Evolutionary conservation across 2,329 filamentous ascomycete genomes (phyloP).

Genomic region (Phaeosphaeria sp.): DNA sequence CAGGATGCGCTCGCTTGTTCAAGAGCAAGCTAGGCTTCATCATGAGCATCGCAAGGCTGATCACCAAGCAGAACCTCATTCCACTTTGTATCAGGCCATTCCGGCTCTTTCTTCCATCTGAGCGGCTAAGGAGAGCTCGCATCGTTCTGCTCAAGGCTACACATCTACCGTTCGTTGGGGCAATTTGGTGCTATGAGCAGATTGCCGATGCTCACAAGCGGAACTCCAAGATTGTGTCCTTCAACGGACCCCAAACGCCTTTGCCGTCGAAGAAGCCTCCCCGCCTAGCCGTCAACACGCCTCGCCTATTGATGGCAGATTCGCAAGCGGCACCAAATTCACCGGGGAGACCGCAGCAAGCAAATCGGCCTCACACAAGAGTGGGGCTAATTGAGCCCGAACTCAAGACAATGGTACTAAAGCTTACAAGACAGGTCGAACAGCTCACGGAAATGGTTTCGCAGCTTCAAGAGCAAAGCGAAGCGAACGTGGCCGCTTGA

Average conservation of each 20-base stretch:
- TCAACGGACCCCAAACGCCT: slow-evolving; percentile 43
- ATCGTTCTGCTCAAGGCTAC: slow-evolving; percentile 66
- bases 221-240: slow-evolving; percentile 28
- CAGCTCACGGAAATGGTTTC: slow-evolving; percentile 49
- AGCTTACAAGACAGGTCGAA: slow-evolving; percentile 48
- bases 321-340: slow-evolving; percentile 28
- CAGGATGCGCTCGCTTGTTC: not conserved
- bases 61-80: slow-evolving; percentile 67
- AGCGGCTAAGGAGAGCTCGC: slow-evolving; percentile 66
- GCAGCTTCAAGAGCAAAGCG: slow-evolving; percentile 44
- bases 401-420: slow-evolving; percentile 46
- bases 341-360: slow-evolving; percentile 19
- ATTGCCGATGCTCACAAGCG: slow-evolving; percentile 33
- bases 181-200: slow-evolving; percentile 72
- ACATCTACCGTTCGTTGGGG: slow-evolving; percentile 71
- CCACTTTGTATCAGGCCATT: slow-evolving; percentile 76
- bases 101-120: slow-evolving; percentile 70
- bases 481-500: slow-evolving; percentile 41
- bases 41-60: slow-evolving; percentile 37
- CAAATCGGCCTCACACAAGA: slow-evolving; percentile 30
- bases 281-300: slow-evolving; percentile 42
- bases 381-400: slow-evolving; percentile 34
- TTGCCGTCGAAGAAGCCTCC: slow-evolving; percentile 30
- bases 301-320: slow-evolving; percentile 35
- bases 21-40: not conserved